Evolutionary conservation across 306 rosid genomes (phyloP).

Genomic region (Castanea crenata): DNA sequence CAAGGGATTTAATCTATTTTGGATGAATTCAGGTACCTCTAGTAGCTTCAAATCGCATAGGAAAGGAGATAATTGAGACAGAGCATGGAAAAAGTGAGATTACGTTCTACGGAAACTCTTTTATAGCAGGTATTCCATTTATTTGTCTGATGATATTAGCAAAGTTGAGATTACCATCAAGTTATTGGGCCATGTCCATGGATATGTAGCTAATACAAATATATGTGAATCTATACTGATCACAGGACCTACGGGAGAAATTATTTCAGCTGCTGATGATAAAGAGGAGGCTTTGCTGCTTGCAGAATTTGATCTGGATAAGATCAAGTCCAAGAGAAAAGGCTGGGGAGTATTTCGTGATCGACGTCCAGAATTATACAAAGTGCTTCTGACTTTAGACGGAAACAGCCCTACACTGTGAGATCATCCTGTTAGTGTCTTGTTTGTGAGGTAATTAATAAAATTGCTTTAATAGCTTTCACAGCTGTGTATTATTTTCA

Average conservation of each 20-base stretch:
- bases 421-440: not conserved
- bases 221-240: not conserved
- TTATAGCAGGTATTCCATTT: constrained; percentile 71
- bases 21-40: constrained; percentile 73
- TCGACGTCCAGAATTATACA: constrained; percentile 86
- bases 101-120: constrained; percentile 88
- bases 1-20: constrained; percentile 13
- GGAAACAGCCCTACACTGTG: constrained; percentile 32
- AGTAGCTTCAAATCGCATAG: constrained; percentile 91
- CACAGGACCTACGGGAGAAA: constrained; percentile 94
- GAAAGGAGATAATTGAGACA: constrained; percentile 80
- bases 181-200: not conserved
- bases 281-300: constrained; percentile 76
- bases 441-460: constrained; percentile 1
- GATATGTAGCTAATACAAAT: not conserved
- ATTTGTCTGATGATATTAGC: not conserved
- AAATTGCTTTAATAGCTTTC: constrained; percentile 9
- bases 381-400: constrained; percentile 76
- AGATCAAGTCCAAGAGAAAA: constrained; percentile 72
- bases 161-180: not conserved
- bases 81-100: constrained; percentile 84
- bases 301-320: constrained; percentile 72
- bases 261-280: constrained; percentile 72
- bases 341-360: constrained; percentile 93
- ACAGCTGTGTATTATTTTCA: constrained; percentile 14